Conservation (phyloP, 192 early-diverging fungal genomes). For the Dissophora globulifera region DNA sequence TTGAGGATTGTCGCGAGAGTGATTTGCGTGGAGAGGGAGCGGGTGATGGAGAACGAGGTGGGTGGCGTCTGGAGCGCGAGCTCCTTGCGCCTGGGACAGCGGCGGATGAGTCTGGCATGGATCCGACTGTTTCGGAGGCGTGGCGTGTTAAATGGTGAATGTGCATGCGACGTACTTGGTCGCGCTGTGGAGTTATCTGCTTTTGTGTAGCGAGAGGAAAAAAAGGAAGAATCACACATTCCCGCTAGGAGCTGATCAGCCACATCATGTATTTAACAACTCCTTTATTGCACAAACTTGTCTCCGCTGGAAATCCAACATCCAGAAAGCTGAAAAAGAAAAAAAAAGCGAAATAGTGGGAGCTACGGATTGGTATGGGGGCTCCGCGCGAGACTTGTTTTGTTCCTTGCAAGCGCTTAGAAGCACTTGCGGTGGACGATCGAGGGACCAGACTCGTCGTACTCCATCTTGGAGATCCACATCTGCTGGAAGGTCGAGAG, state of each 20-base stretch:
- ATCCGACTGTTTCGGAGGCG: neutral
- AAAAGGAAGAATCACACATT: too few species aligned
- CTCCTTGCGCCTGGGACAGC: slow-evolving; percentile 15
- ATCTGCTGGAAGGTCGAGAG: slow-evolving; percentile 99
- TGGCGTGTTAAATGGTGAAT: too few species aligned
- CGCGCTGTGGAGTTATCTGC: too few species aligned
- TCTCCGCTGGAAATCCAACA: too few species aligned
- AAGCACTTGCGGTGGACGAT: slow-evolving; percentile 99
- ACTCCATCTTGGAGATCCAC: slow-evolving; percentile 99
- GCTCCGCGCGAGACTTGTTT: neutral
- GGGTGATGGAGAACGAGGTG: neutral
- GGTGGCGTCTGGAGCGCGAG: slow-evolving; percentile 14
- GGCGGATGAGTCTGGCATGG: slow-evolving; percentile 15
- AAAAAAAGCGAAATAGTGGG: too few species aligned
- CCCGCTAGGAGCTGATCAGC: too few species aligned
- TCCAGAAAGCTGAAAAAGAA: too few species aligned
- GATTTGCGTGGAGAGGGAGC: slow-evolving; percentile 3
- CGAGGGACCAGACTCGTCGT: slow-evolving; percentile 96
- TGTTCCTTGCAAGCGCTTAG: slow-evolving; percentile 58
- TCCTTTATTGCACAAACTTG: too few species aligned
- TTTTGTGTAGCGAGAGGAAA: too few species aligned
- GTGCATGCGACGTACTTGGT: too few species aligned
- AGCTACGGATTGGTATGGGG: too few species aligned
- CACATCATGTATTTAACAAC: too few species aligned
- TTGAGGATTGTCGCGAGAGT: slow-evolving; percentile 17